Percentiles rank a stretch among this genome's conserved stretches.
Conservation (phyloP, 2,329 filamentous ascomycete genomes). For the Rhinocladiella mackenziei region DNA sequence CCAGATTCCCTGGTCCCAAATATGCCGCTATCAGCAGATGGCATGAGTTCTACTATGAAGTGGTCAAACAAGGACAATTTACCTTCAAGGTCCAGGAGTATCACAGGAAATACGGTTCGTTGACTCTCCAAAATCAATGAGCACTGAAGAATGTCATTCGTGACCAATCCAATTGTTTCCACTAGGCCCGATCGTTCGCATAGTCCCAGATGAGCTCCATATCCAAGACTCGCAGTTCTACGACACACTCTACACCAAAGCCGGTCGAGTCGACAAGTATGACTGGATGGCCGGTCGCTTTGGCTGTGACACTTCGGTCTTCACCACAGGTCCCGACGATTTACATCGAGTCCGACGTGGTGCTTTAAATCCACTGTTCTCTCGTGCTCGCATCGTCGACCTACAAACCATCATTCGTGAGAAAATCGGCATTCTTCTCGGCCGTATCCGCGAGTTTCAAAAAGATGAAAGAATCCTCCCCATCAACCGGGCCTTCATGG, state of each 20-base stretch:
- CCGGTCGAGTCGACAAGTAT: conserved; percentile 34
- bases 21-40: conserved; percentile 32
- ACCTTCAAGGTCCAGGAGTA: conserved; percentile 29
- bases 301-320: conserved; percentile 32
- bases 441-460: conserved; percentile 26
- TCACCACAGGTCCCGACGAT: conserved; percentile 32
- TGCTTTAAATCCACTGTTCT: conserved; percentile 37
- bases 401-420: conserved; percentile 30
- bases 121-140: not conserved
- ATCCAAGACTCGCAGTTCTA: conserved; percentile 33
- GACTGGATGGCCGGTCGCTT: conserved; percentile 32
- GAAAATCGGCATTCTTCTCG: conserved; percentile 28
- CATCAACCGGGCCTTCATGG: conserved; percentile 26
- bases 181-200: conserved; percentile 35
- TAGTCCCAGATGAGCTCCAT: conserved; percentile 35
- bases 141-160: not conserved
- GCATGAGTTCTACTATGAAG: conserved; percentile 33
- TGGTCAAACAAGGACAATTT: conserved; percentile 28
- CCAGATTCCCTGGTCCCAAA: conserved; percentile 35
- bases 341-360: conserved; percentile 33
- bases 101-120: conserved; percentile 32
- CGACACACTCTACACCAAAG: conserved; percentile 33
- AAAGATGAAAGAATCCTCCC: conserved; percentile 9
- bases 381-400: conserved; percentile 31
- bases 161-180: not conserved